Evolutionary conservation across 352 stramenopile genomes (phyloP).

Genomic region (Pythium aquatile): DNA sequence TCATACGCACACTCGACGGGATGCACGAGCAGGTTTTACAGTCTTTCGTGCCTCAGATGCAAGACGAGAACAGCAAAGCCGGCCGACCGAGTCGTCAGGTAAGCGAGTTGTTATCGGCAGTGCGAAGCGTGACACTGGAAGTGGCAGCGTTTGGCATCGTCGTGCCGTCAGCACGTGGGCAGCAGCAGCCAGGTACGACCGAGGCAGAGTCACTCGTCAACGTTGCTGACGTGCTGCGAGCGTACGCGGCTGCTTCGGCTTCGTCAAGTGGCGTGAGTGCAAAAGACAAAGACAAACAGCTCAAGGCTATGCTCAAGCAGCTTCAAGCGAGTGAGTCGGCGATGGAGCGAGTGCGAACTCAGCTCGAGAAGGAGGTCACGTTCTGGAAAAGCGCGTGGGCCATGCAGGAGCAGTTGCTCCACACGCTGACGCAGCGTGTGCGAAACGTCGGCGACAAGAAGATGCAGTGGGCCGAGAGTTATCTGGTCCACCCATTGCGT

Average conservation of each 20-base stretch:
- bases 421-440: slow-evolving; percentile 20
- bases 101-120: not conserved
- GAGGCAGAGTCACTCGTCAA: slow-evolving; percentile 6
- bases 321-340: slow-evolving; percentile 21
- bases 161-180: slow-evolving; percentile 8
- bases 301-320: slow-evolving; percentile 28
- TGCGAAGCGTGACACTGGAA: slow-evolving; percentile 13
- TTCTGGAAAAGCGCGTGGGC: slow-evolving; percentile 28
- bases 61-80: not conserved
- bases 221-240: slow-evolving; percentile 14
- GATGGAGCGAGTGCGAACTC: not conserved
- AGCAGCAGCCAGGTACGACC: not conserved
- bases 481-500: slow-evolving; percentile 17
- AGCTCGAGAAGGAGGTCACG: slow-evolving; percentile 5
- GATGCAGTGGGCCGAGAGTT: slow-evolving; percentile 22
- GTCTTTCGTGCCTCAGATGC: slow-evolving; percentile 3
- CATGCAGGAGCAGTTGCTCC: slow-evolving; percentile 20
- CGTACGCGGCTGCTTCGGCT: slow-evolving; percentile 6
- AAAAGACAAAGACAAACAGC: slow-evolving; percentile 26
- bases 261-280: slow-evolving; percentile 13
- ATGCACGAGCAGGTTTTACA: slow-evolving; percentile 14
- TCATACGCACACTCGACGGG: not conserved
- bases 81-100: not conserved
- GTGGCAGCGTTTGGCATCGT: slow-evolving; percentile 24
- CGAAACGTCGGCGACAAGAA: slow-evolving; percentile 25